Evolutionary conservation across 352 stramenopile genomes (phyloP), one percentile per base, ranked within the genome.

Genomic region (Phytophthora niederhauseri): DNA sequence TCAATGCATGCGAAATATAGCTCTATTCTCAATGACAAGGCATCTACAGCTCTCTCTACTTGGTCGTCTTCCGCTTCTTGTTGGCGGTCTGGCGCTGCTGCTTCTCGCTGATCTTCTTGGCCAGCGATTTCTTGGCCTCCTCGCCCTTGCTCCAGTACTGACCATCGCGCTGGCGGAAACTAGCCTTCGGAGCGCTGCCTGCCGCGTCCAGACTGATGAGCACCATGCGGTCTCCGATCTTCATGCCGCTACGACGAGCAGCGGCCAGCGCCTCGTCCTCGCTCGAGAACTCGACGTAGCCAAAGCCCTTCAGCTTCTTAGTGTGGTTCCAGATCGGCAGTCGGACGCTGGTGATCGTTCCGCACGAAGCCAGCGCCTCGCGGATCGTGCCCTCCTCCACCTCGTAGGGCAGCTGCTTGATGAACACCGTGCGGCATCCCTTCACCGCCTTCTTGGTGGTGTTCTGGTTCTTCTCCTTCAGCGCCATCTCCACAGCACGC

Each of bases 301-400:
- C 94, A 84, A 99, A 98, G 53, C 97, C 97, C 81, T 99, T 99
- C 15, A 94, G 84, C 65, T 98, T 94, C 67, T 97, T 92, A 8
- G 90, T 99, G 70, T 97, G 85, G 61, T 98, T 95, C 86, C 97
- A 98, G 48, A 97, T 70, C 11, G 93, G 90, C 69, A 99, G 75
- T 14, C 97, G 91, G 12, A 99, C 87, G 66, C 95, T 98, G 14
- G 85, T 71, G 69, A 99, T 96, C 19, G 85, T 93, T 11, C 95
- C 96, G 61, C 91, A 98, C 26, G 61, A 83, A 51, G 67, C 81
- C 53, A 99, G 95, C 1, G 85, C 87, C 51, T 94, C 71, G 14
- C 80, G 72, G 8, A 99, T 86, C 11, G 89, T 78, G 24, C 90
- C 74, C 51, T 98, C 92, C 55, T 95, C 88, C 2, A 93, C 83